A percentile compares a stretch with the other conserved stretches of the same genome.
These are phyloP conservation scores for Leccinellum albellum DNA, from an alignment of 768 basidiomycete species.

Conservation along the genomic window DNA sequence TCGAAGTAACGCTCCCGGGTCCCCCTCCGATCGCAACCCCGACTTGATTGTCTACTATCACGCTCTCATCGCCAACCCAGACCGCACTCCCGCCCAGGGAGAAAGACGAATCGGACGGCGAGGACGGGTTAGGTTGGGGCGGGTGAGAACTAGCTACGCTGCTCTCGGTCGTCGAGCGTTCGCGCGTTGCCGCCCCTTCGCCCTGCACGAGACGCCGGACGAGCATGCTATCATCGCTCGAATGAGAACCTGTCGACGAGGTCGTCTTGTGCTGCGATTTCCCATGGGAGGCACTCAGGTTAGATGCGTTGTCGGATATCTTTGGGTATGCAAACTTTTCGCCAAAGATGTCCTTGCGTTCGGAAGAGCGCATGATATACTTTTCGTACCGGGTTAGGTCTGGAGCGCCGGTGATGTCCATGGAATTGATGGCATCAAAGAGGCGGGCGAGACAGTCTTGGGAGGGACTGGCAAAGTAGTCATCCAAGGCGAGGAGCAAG, in stretches of 20 bases:
- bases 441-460: slow-evolving; percentile 86
- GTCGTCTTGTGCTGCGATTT: slow-evolving; percentile 44
- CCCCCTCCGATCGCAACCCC: slow-evolving; percentile 39
- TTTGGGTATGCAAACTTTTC: slow-evolving; percentile 62
- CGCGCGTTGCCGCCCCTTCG: slow-evolving; percentile 38
- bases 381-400: slow-evolving; percentile 78
- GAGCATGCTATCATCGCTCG: slow-evolving; percentile 66
- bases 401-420: slow-evolving; percentile 81
- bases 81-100: slow-evolving; percentile 77
- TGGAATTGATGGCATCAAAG: slow-evolving; percentile 90
- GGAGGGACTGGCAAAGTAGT: slow-evolving; percentile 88
- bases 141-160: slow-evolving; percentile 32
- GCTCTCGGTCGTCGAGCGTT: slow-evolving; percentile 40
- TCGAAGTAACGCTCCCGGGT: slow-evolving; percentile 44
- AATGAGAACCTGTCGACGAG: slow-evolving; percentile 58
- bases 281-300: slow-evolving; percentile 8
- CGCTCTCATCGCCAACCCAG: slow-evolving; percentile 79
- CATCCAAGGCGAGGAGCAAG: slow-evolving; percentile 89
- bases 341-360: slow-evolving; percentile 87
- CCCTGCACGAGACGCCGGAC: slow-evolving; percentile 30
- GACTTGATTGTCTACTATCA: slow-evolving; percentile 42
- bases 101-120: slow-evolving; percentile 72
- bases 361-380: slow-evolving; percentile 82
- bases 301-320: slow-evolving; percentile 15
- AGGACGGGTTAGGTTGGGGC: slow-evolving; percentile 37